These are phyloP conservation scores for Candida germanica DNA, from an alignment of 805 yeast species.

Conservation along the genomic window DNA sequence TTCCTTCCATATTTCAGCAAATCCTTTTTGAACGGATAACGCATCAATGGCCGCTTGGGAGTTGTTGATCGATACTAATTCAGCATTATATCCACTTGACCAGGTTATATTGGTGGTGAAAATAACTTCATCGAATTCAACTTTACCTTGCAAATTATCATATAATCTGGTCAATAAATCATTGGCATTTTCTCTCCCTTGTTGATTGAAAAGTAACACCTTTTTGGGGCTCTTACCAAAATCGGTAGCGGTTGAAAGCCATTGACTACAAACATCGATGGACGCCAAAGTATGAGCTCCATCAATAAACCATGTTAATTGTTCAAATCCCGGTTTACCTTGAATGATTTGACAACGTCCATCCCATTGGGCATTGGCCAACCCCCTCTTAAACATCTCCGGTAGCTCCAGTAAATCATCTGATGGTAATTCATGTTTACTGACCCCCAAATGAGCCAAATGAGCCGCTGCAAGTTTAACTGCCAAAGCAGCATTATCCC, in stretches of 20 bases:
- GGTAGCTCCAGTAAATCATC: conserved; percentile 38
- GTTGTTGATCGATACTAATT: conserved; percentile 81
- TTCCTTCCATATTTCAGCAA: conserved; percentile 66
- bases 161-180: conserved; percentile 57
- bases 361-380: conserved; percentile 78
- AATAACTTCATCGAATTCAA: conserved; percentile 68
- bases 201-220: conserved; percentile 87
- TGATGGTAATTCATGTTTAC: conserved; percentile 18
- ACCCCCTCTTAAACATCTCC: conserved; percentile 51
- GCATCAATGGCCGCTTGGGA: conserved; percentile 75
- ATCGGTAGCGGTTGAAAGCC: conserved; percentile 51
- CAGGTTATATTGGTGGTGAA: conserved; percentile 93
- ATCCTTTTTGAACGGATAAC: conserved; percentile 73
- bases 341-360: conserved; percentile 85
- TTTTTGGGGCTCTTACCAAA: conserved; percentile 22
- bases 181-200: conserved; percentile 76
- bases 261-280: conserved; percentile 70
- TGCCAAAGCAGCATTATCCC: conserved; percentile 84
- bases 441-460: conserved; percentile 47
- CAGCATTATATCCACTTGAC: conserved; percentile 81
- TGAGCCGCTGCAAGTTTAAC: conserved; percentile 64
- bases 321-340: conserved; percentile 34
- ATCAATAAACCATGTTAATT: conserved; percentile 78
- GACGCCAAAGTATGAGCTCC: conserved; percentile 97
- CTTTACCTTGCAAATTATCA: conserved; percentile 30